These are phyloP conservation scores for Combretum micranthum DNA, from an alignment of 345 rosid genomes.

Conservation along the genomic window DNA sequence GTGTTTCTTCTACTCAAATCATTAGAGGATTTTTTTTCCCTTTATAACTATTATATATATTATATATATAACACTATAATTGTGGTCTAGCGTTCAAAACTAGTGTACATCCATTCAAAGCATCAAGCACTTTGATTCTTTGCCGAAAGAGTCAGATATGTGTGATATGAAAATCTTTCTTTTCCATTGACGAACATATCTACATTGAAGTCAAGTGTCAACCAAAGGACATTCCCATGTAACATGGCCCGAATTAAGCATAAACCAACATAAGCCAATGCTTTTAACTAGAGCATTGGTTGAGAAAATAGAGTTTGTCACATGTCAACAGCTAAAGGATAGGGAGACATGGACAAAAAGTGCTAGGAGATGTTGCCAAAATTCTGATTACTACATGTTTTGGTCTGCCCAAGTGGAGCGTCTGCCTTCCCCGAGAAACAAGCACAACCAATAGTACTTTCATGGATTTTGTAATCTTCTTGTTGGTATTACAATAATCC, in stretches of 20 bases:
- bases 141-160: too few species aligned
- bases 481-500: constrained; percentile 2
- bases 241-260: constrained; percentile 7
- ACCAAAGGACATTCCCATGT: neutral
- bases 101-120: too few species aligned
- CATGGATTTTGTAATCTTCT: neutral
- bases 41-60: too few species aligned
- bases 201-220: neutral
- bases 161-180: too few species aligned
- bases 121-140: too few species aligned
- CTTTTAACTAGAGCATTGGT: neutral
- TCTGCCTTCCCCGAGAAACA: constrained; percentile 10
- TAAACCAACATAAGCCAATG: constrained; percentile 1
- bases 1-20: too few species aligned
- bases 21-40: too few species aligned
- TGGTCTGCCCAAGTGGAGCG: neutral
- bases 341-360: constrained; percentile 48
- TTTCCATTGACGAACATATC: too few species aligned
- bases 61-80: too few species aligned
- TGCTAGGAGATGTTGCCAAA: constrained; percentile 38
- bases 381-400: constrained; percentile 7
- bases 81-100: too few species aligned
- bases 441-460: constrained; percentile 13
- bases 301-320: constrained; percentile 4
- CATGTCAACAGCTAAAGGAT: constrained; percentile 18